Conservation (phyloP, 768 basidiomycete species). For the Mycena crocata region DNA sequence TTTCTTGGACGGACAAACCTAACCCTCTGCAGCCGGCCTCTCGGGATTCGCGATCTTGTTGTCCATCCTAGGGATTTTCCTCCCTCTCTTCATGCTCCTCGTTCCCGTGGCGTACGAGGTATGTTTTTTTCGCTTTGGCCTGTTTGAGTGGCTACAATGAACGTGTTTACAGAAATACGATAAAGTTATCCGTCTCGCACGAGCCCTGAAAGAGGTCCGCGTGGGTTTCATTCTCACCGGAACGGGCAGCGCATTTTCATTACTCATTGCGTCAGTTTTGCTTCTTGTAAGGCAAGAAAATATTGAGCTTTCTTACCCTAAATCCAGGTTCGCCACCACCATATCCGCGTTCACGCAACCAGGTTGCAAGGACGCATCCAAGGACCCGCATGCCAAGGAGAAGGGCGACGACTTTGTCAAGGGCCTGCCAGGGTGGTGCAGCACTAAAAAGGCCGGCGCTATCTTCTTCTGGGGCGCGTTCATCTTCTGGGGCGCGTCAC, state of each 20-base stretch:
- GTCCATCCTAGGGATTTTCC: constrained; percentile 75
- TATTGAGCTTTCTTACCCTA: constrained; percentile 12
- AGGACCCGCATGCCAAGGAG: constrained; percentile 85
- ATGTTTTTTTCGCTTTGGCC: background rate
- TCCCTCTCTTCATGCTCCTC: constrained; percentile 78
- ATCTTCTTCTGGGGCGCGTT: constrained; percentile 93
- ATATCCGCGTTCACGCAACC: constrained; percentile 90
- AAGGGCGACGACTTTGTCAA: constrained; percentile 72
- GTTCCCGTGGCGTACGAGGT: constrained; percentile 82
- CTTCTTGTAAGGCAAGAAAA: constrained; percentile 16
- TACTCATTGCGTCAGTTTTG: constrained; percentile 80
- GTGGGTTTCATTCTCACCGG: constrained; percentile 87
- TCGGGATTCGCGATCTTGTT: constrained; percentile 89
- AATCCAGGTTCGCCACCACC: constrained; percentile 73
- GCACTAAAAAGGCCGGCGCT: constrained; percentile 90
- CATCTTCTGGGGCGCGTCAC: constrained; percentile 80
- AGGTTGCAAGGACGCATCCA: constrained; percentile 87
- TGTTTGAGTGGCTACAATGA: background rate
- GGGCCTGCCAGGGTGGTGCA: constrained; percentile 86
- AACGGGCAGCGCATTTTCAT: constrained; percentile 69
- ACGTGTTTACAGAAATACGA: constrained; percentile 69
- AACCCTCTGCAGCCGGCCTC: constrained; percentile 74
- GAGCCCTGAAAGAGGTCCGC: constrained; percentile 85
- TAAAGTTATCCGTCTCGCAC: constrained; percentile 79
- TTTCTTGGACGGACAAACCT: constrained; percentile 22